These are phyloP conservation scores for Helianthus tuberosus DNA, from an alignment of 129 eudicot genomes.

Conservation along the genomic window DNA sequence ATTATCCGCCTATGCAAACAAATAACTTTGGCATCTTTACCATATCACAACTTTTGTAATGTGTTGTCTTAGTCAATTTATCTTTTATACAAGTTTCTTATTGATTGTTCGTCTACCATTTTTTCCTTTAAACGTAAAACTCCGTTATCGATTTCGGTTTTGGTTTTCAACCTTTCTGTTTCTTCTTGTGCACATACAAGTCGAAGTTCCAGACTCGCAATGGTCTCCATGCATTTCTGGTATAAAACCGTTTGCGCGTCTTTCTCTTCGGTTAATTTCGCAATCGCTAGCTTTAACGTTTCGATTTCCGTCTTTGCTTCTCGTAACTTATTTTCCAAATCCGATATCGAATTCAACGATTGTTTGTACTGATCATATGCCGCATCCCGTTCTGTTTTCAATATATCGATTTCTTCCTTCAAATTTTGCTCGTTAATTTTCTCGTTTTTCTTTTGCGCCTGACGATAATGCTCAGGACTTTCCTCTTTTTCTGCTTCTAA, in stretches of 20 bases:
- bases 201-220: slow-evolving; percentile 55
- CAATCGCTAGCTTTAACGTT: slow-evolving; percentile 48
- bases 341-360: slow-evolving; percentile 49
- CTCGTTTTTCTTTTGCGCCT: slow-evolving; percentile 45
- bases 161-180: slow-evolving; percentile 47
- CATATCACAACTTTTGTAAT: too few relatives aligned
- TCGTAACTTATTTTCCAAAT: slow-evolving; percentile 57
- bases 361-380: slow-evolving; percentile 56
- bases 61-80: too few relatives aligned
- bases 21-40: too few relatives aligned
- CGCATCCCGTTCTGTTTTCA: slow-evolving; percentile 56
- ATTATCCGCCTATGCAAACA: too few relatives aligned
- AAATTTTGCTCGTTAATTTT: slow-evolving; percentile 37
- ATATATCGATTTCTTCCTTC: slow-evolving; percentile 48
- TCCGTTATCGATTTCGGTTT: slow-evolving; percentile 69
- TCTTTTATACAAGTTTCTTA: too few relatives aligned
- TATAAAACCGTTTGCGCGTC: slow-evolving; percentile 53
- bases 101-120: too few relatives aligned
- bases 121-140: slow-evolving; percentile 39
- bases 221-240: slow-evolving; percentile 65
- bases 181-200: slow-evolving; percentile 58
- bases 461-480: slow-evolving; percentile 54
- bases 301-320: slow-evolving; percentile 69
- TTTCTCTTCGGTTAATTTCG: slow-evolving; percentile 62
- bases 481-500: slow-evolving; percentile 75